Evolutionary conservation across 768 basidiomycete genomes (phyloP).

Genomic region (Obba rivulosa): DNA sequence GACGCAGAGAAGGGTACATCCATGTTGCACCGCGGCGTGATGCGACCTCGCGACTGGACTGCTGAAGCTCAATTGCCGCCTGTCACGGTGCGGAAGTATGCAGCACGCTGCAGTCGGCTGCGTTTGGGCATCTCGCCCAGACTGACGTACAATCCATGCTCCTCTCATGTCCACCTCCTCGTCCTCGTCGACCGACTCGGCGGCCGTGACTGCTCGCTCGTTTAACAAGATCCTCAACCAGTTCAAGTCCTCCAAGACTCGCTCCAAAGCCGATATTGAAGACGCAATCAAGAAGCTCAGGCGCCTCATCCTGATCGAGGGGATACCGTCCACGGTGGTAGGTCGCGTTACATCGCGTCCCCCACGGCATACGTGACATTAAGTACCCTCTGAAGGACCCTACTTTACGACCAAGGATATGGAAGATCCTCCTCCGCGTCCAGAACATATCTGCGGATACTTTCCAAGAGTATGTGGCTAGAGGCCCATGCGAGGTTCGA

Average conservation of each 20-base stretch:
- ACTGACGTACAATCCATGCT: not conserved
- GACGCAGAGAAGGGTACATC: conserved; percentile 77
- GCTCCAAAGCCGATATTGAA: conserved; percentile 60
- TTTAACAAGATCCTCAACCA: conserved; percentile 79
- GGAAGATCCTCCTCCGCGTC: conserved; percentile 89
- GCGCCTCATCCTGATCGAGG: conserved; percentile 85
- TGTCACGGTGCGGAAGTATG: not conserved
- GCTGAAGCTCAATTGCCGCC: not conserved
- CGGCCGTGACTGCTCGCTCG: conserved; percentile 51
- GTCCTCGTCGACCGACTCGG: conserved; percentile 18
- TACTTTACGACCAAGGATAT: conserved; percentile 84
- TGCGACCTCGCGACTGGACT: not conserved
- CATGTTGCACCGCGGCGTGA: conserved; percentile 34
- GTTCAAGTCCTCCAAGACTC: conserved; percentile 62
- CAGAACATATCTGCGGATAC: conserved; percentile 71
- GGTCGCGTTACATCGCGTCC: conserved; percentile 23
- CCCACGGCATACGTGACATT: not conserved
- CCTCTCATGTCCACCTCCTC: conserved; percentile 1
- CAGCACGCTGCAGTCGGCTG: not conserved
- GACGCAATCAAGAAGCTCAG: conserved; percentile 84
- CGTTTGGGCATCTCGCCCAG: not conserved
- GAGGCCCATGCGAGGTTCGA: conserved; percentile 81
- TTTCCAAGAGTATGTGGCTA: conserved; percentile 72
- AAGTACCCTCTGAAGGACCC: conserved; percentile 48
- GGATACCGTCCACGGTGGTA: conserved; percentile 76